Conservation (phyloP, 1,139 yeast genomes). For the Candida sojae region DNA sequence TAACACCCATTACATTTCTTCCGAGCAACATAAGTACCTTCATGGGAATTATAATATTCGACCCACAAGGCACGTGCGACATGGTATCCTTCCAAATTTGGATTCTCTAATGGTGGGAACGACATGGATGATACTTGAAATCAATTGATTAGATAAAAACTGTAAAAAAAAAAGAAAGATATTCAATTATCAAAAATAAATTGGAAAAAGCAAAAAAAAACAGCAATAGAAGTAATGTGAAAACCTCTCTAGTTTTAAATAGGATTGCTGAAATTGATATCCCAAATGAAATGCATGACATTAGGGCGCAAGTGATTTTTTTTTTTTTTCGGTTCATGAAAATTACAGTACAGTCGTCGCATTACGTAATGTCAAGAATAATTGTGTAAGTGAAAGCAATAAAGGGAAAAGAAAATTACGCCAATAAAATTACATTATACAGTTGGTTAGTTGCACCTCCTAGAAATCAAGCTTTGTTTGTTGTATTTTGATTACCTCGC, state of each 20-base stretch:
- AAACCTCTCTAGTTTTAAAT: background rate
- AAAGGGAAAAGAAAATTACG: background rate
- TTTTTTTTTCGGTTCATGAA: background rate
- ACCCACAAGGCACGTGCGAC: constrained; percentile 48
- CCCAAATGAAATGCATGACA: background rate
- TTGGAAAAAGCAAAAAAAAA: background rate
- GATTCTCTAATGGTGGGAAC: constrained; percentile 22
- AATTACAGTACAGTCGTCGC: background rate
- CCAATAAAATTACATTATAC: too few relatives aligned
- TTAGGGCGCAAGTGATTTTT: background rate
- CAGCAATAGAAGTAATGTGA: background rate
- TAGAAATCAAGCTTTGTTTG: too few relatives aligned
- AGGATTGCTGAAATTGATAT: background rate
- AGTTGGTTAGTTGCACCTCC: too few relatives aligned
- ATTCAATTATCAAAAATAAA: background rate
- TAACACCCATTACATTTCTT: constrained; percentile 50
- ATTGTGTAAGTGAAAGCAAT: too few relatives aligned
- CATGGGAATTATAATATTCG: constrained; percentile 44
- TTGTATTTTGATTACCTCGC: background rate
- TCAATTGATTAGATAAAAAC: background rate
- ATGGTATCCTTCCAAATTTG: constrained; percentile 55
- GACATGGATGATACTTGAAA: constrained; percentile 1
- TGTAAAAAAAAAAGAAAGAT: background rate
- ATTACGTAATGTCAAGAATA: background rate
- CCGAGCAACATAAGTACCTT: constrained; percentile 46